Percentiles rank a stretch among this genome's conserved stretches.
These are phyloP conservation scores for Murraya koenigii DNA, from an alignment of 345 rosid species.

Conservation along the genomic window DNA sequence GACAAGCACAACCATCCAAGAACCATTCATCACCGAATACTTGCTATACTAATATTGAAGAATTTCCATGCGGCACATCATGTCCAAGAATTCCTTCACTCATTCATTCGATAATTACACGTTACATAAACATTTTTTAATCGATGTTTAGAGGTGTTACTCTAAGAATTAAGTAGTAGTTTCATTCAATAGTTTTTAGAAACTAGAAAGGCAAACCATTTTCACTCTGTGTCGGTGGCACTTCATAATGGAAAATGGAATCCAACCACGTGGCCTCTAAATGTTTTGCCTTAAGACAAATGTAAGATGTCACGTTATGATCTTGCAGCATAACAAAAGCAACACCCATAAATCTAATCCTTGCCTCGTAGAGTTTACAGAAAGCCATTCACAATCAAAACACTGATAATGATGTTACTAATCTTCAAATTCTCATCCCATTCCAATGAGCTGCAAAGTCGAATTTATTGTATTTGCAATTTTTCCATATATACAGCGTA, in stretches of 20 bases:
- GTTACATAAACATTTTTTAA: neutral
- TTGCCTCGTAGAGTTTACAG: neutral
- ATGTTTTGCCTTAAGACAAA: too few relatives aligned
- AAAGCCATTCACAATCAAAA: neutral
- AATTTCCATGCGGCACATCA: neutral
- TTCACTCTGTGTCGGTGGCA: neutral
- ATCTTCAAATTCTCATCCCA: neutral
- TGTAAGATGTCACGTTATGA: too few relatives aligned
- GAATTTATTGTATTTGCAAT: neutral
- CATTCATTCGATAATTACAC: neutral
- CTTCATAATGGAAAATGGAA: too few relatives aligned
- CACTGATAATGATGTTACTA: neutral
- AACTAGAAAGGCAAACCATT: neutral
- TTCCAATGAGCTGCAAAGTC: neutral
- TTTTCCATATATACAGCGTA: too few relatives aligned
- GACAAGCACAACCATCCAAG: conserved; percentile 1
- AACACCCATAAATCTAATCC: neutral
- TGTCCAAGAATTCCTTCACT: neutral
- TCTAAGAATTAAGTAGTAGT: neutral
- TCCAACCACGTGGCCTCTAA: too few relatives aligned
- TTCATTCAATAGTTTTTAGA: neutral
- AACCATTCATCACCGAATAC: neutral
- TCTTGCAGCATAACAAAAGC: too few relatives aligned
- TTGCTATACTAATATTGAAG: neutral
- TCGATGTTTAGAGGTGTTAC: too few relatives aligned